Percentiles rank a stretch among this genome's conserved stretches.
Evolutionary conservation across 768 basidiomycete species (phyloP).

Genomic region (Tylopilus felleus): DNA sequence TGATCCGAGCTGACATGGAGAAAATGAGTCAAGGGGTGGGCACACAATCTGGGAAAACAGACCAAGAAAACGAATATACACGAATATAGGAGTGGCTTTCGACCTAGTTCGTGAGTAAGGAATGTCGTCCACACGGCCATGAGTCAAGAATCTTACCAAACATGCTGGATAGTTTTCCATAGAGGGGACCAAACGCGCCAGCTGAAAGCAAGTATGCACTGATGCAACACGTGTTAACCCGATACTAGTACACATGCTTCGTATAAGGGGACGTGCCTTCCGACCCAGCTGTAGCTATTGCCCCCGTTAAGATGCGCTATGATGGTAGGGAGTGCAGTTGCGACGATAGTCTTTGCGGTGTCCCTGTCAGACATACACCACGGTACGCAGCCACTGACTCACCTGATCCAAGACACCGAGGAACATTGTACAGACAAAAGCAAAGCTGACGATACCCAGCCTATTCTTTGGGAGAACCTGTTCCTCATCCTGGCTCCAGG

Average conservation of each 20-base stretch:
- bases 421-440: slow-evolving; percentile 25
- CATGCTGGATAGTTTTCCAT: slow-evolving; percentile 72
- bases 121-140: neutral
- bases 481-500: slow-evolving; percentile 49
- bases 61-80: slow-evolving; percentile 67
- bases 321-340: slow-evolving; percentile 71
- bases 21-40: neutral
- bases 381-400: neutral
- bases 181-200: slow-evolving; percentile 63
- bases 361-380: neutral
- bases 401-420: slow-evolving; percentile 57
- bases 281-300: slow-evolving; percentile 66
- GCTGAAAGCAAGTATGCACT: slow-evolving; percentile 77
- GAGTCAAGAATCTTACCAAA: slow-evolving; percentile 24
- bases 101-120: slow-evolving; percentile 32
- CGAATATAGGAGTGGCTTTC: slow-evolving; percentile 69
- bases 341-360: slow-evolving; percentile 53
- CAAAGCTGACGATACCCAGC: slow-evolving; percentile 21
- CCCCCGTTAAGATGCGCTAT: slow-evolving; percentile 59
- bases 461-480: slow-evolving; percentile 44
- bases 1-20: slow-evolving; percentile 61
- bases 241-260: neutral
- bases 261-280: slow-evolving; percentile 40
- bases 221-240: neutral
- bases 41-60: slow-evolving; percentile 12